Percentiles rank a stretch among this genome's conserved stretches.
phyloP scores from a whole-genome alignment of 108 stramenopile genomes.

The Skeletonema grethae region DNA sequence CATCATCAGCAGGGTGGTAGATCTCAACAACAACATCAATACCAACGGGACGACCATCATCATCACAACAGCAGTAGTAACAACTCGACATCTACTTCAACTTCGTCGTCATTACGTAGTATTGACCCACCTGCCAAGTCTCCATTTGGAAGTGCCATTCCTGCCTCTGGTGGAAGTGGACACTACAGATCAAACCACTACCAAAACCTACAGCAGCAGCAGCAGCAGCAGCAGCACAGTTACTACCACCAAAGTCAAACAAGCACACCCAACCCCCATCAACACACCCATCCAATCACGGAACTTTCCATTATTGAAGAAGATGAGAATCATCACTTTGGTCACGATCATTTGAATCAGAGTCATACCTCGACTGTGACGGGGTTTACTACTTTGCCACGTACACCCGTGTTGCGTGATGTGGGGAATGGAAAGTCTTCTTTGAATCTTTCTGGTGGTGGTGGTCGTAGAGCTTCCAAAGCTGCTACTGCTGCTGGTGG shows the following conservation, averaged over 20 bases:
- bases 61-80: neutral
- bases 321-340: conserved; percentile 1
- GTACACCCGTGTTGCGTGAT: conserved; percentile 14
- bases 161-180: neutral
- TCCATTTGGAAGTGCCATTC: conserved; percentile 11
- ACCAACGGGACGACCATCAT: neutral
- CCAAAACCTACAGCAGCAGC: neutral
- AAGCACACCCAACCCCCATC: neutral
- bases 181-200: neutral
- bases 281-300: conserved; percentile 7
- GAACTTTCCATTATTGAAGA: conserved; percentile 36
- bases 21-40: neutral
- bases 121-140: conserved; percentile 40
- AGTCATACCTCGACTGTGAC: conserved; percentile 7
- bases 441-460: neutral
- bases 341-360: conserved; percentile 1
- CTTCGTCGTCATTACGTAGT: conserved; percentile 10
- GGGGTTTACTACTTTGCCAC: conserved; percentile 6
- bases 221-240: too few species aligned
- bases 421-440: neutral
- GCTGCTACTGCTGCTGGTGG: neutral
- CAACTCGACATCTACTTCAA: neutral
- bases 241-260: neutral
- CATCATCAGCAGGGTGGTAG: conserved; percentile 2
- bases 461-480: neutral